These are phyloP conservation scores for Cercospora sp. DNA, from an alignment of 2,329 filamentous ascomycete genomes.

Conservation along the genomic window DNA sequence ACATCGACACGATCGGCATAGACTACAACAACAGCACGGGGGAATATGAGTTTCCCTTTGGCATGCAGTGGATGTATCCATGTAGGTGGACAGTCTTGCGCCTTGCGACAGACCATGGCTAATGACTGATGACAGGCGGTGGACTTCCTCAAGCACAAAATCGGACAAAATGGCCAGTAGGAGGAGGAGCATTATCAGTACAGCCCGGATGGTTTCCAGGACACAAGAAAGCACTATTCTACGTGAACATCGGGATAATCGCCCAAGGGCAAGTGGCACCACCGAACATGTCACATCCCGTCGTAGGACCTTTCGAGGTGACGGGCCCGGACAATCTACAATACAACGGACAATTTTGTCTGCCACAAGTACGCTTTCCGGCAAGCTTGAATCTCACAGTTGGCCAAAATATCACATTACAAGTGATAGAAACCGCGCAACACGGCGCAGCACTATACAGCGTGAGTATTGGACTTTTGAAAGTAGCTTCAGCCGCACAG, in stretches of 20 bases:
- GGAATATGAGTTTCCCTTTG: constrained; percentile 60
- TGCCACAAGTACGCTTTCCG: constrained; percentile 86
- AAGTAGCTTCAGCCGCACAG: not conserved
- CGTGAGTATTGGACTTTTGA: constrained; percentile 52
- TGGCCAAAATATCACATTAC: constrained; percentile 89
- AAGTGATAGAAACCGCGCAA: constrained; percentile 78
- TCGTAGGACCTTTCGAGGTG: constrained; percentile 80
- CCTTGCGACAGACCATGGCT: not conserved
- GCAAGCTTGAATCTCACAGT: constrained; percentile 65
- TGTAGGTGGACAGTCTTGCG: constrained; percentile 60
- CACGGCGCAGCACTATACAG: constrained; percentile 84
- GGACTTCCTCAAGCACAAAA: constrained; percentile 76
- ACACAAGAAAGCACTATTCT: constrained; percentile 77
- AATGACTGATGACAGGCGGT: constrained; percentile 62
- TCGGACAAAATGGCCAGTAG: constrained; percentile 87
- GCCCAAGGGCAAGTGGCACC: constrained; percentile 56
- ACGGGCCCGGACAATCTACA: constrained; percentile 76
- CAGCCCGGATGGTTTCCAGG: constrained; percentile 97
- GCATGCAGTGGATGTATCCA: constrained; percentile 95
- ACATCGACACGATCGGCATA: constrained; percentile 49
- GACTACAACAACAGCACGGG: constrained; percentile 35
- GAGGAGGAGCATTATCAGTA: constrained; percentile 81
- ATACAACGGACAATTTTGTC: constrained; percentile 79
- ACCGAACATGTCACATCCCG: constrained; percentile 80
- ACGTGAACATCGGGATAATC: constrained; percentile 84